A percentile compares a stretch with the other conserved stretches of the same genome.
Evolutionary conservation across 768 basidiomycete species (phyloP).

Genomic region (Coprinellus micaceus): DNA sequence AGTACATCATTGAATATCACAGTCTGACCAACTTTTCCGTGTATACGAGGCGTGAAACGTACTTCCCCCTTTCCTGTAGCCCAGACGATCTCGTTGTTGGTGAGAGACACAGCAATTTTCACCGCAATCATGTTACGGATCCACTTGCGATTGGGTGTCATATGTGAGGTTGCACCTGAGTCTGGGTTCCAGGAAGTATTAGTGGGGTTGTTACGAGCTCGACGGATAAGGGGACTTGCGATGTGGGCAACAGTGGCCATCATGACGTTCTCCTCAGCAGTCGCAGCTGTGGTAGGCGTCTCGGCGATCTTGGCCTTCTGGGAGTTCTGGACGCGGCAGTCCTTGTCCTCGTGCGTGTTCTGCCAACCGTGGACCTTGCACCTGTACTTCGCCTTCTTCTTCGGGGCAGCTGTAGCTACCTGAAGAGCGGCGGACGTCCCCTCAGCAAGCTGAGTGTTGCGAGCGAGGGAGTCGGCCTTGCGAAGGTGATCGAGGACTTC

Average conservation of each 20-base stretch:
- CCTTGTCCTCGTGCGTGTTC: neutral
- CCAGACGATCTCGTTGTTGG: conserved; percentile 12
- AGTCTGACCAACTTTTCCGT: too few species aligned
- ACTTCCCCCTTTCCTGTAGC: conserved; percentile 7
- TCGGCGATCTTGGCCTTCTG: neutral
- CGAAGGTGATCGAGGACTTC: neutral
- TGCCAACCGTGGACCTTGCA: neutral
- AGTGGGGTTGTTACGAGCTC: neutral
- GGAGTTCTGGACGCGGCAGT: neutral
- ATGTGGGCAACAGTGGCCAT: neutral
- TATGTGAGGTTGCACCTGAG: conserved; percentile 18
- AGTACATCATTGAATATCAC: too few species aligned
- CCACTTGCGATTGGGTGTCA: conserved; percentile 15
- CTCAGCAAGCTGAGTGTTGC: neutral
- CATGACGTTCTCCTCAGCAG: neutral
- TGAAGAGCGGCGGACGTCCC: neutral
- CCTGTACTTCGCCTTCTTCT: neutral
- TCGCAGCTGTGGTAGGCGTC: neutral
- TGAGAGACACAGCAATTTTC: conserved; percentile 11
- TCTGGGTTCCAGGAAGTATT: conserved; percentile 15
- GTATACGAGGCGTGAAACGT: too few species aligned
- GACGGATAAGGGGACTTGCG: neutral
- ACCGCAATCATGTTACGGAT: conserved; percentile 3
- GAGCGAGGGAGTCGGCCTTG: neutral
- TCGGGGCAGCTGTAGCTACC: neutral